phyloP scores from a whole-genome alignment of 2,329 filamentous ascomycete genomes.

The Diplodia seriata region DNA sequence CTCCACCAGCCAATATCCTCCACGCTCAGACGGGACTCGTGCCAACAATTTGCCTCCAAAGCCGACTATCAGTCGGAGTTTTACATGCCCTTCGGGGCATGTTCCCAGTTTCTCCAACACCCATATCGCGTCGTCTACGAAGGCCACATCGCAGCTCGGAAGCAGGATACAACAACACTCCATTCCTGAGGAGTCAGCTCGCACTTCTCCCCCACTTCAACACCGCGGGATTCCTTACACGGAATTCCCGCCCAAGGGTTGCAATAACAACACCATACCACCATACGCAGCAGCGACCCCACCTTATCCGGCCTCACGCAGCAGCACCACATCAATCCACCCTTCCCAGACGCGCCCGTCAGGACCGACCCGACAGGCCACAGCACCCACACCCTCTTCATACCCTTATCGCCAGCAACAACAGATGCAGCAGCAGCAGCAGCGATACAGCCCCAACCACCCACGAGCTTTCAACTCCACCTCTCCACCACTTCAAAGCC shows the following conservation, averaged over 20 bases:
- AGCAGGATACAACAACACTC: too few species aligned
- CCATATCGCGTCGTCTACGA: neutral
- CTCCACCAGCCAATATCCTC: neutral
- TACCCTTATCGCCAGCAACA: neutral
- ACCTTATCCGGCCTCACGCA: neutral
- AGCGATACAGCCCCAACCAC: neutral
- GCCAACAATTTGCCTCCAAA: neutral
- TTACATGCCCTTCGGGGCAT: neutral
- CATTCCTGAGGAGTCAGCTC: neutral
- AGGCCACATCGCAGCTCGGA: neutral
- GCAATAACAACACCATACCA: neutral
- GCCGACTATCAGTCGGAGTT: neutral
- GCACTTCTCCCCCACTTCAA: conserved; percentile 9
- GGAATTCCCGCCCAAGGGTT: neutral
- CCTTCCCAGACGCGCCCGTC: neutral
- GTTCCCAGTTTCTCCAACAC: neutral
- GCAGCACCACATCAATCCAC: neutral
- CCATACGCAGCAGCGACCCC: neutral
- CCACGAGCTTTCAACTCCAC: neutral
- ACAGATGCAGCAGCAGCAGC: neutral
- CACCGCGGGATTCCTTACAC: conserved; percentile 14
- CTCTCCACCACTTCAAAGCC: neutral
- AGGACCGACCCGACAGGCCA: neutral
- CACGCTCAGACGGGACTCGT: neutral
- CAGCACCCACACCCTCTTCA: neutral